Conservation (phyloP, 1,139 yeast genomes). For the Saccharomyces pastorianus region DNA sequence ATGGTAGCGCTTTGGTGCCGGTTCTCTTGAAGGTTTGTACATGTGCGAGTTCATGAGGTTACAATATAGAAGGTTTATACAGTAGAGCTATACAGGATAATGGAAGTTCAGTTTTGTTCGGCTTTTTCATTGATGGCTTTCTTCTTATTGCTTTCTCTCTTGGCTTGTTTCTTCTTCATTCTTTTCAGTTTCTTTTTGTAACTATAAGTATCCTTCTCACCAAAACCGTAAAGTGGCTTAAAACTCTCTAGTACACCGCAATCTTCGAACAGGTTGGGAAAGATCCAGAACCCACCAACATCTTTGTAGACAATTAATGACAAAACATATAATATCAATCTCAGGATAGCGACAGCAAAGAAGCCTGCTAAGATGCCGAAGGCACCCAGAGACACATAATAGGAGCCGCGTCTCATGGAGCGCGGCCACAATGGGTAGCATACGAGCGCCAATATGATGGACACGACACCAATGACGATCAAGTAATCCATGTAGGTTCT, state of each 20-base stretch:
- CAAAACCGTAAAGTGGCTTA: constrained; percentile 83
- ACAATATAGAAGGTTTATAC: neutral
- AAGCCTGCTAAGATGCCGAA: constrained; percentile 69
- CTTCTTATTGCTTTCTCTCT: constrained; percentile 10
- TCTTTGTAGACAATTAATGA: constrained; percentile 44
- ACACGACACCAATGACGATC: constrained; percentile 57
- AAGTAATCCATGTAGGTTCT: constrained; percentile 59
- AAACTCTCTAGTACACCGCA: constrained; percentile 92
- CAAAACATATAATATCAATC: constrained; percentile 63
- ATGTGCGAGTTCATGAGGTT: neutral
- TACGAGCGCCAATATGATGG: constrained; percentile 65
- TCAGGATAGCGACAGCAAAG: constrained; percentile 69
- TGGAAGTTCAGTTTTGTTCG: neutral
- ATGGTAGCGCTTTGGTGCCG: neutral
- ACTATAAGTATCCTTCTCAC: constrained; percentile 38
- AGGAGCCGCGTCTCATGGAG: constrained; percentile 81
- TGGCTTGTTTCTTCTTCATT: constrained; percentile 28
- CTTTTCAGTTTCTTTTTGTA: constrained; percentile 31
- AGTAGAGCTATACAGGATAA: neutral
- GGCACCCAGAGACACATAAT: constrained; percentile 76
- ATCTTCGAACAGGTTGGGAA: constrained; percentile 93
- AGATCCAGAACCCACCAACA: constrained; percentile 81
- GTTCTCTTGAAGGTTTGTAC: neutral
- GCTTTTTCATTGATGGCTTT: constrained; percentile 10
- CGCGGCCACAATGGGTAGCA: constrained; percentile 96